Evolutionary conservation across 345 rosid genomes (phyloP).

Genomic region (Eucalyptus urophylla): DNA sequence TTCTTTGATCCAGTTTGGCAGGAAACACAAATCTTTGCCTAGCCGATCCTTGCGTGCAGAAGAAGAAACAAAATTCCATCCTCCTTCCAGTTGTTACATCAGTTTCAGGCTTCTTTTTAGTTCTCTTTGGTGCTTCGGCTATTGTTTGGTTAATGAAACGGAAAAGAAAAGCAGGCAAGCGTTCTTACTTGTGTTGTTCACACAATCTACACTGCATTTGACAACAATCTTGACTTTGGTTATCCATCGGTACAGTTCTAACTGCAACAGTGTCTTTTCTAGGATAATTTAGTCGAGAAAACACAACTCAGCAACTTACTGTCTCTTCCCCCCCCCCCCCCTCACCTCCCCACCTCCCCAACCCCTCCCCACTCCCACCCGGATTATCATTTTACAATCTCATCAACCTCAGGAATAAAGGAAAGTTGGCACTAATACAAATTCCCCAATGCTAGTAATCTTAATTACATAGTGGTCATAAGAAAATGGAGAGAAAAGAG

Average conservation of each 20-base stretch:
- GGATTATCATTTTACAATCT: not conserved
- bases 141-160: not conserved
- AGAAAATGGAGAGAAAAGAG: not conserved
- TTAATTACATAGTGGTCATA: not conserved
- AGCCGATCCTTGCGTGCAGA: not conserved
- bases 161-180: not conserved
- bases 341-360: not conserved
- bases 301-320: not conserved
- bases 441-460: not conserved
- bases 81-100: not conserved
- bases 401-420: not conserved
- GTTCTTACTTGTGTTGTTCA: not conserved
- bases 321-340: not conserved
- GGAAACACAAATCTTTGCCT: conserved; percentile 21
- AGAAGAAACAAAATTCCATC: not conserved
- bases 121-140: not conserved
- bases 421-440: not conserved
- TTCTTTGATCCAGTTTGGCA: conserved; percentile 5
- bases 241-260: not conserved
- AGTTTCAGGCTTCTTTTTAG: not conserved
- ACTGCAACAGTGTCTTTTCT: not conserved
- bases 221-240: too few relatives aligned
- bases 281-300: not conserved
- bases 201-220: not conserved
- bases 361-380: not conserved